Base-by-base conservation (phyloP, 2,329 filamentous ascomycete genomes). In the Sporothrix dimorphospora region DNA sequence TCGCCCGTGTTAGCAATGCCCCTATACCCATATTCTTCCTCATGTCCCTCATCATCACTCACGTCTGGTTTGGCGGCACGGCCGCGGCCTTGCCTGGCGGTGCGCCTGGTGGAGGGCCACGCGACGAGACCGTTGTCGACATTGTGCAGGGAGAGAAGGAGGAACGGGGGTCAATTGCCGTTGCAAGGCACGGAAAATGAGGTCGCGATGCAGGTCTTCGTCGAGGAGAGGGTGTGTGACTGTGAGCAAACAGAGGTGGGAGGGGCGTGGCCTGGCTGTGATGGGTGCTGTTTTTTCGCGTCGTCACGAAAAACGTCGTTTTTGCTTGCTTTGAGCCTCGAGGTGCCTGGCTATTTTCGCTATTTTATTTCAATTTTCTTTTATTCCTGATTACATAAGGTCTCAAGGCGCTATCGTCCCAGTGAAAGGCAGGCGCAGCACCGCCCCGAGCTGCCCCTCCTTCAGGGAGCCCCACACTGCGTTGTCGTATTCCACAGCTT, bases 21-120 rank as follows among this genome's bases (percentile, higher is more conserved):
- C 7, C 7, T 2, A 5, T 0, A 27, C 19, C 19, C 55, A 14
- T 14, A n/a, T 14, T 12, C 6, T 16, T 6, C n/a, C 8, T 38
- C 27, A n/a, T 16, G 16, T 4, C 16, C 21, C 14, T 42, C 5
- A 8, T 27, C n/a, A 3, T 65, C 24, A 84, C 90, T 83, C 81
- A 92, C 89, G 92, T 94, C 82, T 94, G 92, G 78, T 93, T 94
- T 59, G 92, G 91, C 73, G 90, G 83, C 68, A 87, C 84, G 21
- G 85, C 81, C 66, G 86, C 83, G 71, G 85, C 87, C 84, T 80
- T 81, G 69, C 79, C 76, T 14, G 79, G 79, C 65, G 80, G 77
- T 8, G 77, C 77, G 45, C 72, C 72, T 19, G 79, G 73, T 27
- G 79, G 77, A 71, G 76, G 77, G 51, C 74, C 75, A 73, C 76